These are phyloP conservation scores for Mycena vulgaris DNA, from an alignment of 768 basidiomycete species.

Conservation along the genomic window DNA sequence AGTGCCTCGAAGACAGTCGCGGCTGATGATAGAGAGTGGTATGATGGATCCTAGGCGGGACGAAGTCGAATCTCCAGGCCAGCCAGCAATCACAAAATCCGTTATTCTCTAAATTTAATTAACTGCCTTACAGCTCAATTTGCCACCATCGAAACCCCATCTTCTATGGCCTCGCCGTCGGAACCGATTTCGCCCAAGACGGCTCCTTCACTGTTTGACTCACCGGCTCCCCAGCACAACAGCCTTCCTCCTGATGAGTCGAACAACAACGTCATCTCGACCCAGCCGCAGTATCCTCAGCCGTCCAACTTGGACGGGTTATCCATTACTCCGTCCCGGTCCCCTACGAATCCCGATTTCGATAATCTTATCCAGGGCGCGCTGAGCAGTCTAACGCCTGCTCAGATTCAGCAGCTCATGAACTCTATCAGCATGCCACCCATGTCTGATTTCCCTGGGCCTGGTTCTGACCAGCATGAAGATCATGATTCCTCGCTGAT, in stretches of 20 bases:
- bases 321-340: constrained; percentile 44
- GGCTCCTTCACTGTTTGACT: constrained; percentile 16
- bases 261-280: constrained; percentile 33
- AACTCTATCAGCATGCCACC: constrained; percentile 58
- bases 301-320: constrained; percentile 38
- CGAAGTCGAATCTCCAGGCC: constrained; percentile 52
- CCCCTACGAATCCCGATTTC: constrained; percentile 50
- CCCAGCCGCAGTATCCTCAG: constrained; percentile 32
- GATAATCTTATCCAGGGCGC: constrained; percentile 65
- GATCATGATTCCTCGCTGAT: constrained; percentile 46
- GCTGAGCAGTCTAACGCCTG: constrained; percentile 68
- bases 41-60: constrained; percentile 58
- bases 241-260: constrained; percentile 41
- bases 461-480: constrained; percentile 36
- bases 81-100: constrained; percentile 34
- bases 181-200: constrained; percentile 30
- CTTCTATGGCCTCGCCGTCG: constrained; percentile 28
- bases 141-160: constrained; percentile 37
- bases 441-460: constrained; percentile 47
- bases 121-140: constrained; percentile 22
- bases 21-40: constrained; percentile 79
- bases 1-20: constrained; percentile 63
- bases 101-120: constrained; percentile 10
- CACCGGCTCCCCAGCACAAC: constrained; percentile 39
- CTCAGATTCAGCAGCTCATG: constrained; percentile 73